Base-by-base conservation (phyloP, 257 asterid species). In the Mitragyna speciosa region DNA sequence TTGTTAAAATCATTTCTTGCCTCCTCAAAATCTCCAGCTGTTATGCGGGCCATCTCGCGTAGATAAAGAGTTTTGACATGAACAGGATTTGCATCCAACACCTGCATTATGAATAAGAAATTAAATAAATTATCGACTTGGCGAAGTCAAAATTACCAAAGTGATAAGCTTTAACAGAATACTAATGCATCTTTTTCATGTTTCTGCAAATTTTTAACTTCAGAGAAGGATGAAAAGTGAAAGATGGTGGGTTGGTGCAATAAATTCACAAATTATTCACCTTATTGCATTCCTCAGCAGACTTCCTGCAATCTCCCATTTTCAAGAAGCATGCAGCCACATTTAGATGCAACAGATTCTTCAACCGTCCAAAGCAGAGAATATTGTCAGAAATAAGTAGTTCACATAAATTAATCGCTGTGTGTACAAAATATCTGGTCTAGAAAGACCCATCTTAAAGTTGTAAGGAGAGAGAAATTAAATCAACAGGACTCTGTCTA, bases 271-370 rank as follows among this genome's bases (percentile, higher is more conserved):
- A 64, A 81, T 68, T 74, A 78, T 56, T 82, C 87, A 91, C 99
- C 99, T 96, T 96, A 84, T 96, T 96, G 87, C 98, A 92, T 69
- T 92, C 86, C 86, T 96, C 99, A 41, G 94, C 84, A 47, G 99
- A 92, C 87, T 94, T 96, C 84, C 87, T 91, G 83, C 73, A 79
- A 82, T 96, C 99, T 78, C 97, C 97, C 88, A 91, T 75, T 84
- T 92, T 96, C 89, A 91, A 88, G 83, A 85, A 92, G 96, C 99
- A 96, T 51, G 98, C 97, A 84, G 99, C 99, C 83, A 96, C 94
- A 66, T 96, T 96, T 81, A 96, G 95, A 88, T 96, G 92, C 88
- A 94, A 82, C 88, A 94, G 81, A 83, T 96, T 91, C 99, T 95
- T 82, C 89, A 86, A 78, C 76, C 79, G 86, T 64, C 45, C 75